phyloP scores from a whole-genome alignment of 2,329 filamentous ascomycete species.

The Arthrobotrys megalospora region DNA sequence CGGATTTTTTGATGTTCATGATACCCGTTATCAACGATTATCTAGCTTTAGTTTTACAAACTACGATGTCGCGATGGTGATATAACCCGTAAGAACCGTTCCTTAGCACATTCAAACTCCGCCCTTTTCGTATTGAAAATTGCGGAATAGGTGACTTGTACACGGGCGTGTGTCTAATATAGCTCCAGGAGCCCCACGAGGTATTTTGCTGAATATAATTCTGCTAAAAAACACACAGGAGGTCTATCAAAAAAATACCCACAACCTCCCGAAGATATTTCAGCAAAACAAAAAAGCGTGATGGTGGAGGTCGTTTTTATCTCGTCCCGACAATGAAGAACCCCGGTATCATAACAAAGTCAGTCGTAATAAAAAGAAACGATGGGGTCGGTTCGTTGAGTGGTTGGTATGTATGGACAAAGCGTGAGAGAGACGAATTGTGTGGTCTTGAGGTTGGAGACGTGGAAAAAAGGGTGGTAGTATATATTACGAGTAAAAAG shows the following conservation, averaged over 20 bases:
- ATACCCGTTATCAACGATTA: no score
- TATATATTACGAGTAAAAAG: slow-evolving; percentile 60
- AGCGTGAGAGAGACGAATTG: slow-evolving; percentile 8
- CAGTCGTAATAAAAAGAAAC: slow-evolving; percentile 28
- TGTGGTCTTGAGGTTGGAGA: slow-evolving; percentile 10
- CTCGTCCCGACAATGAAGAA: slow-evolving; percentile 33
- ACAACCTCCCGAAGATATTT: slow-evolving; percentile 6
- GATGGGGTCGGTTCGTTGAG: not conserved
- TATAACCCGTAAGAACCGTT: no score
- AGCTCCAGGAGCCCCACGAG: not conserved
- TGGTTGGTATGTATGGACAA: slow-evolving; percentile 41
- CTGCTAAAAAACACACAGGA: slow-evolving; percentile 28
- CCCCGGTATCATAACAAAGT: slow-evolving; percentile 42
- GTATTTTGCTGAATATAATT: slow-evolving; percentile 17
- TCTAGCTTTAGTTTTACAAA: no score
- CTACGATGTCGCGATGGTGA: no score
- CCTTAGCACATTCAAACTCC: no score
- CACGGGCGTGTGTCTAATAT: no score
- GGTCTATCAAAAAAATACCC: slow-evolving; percentile 23
- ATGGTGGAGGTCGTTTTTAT: slow-evolving; percentile 1
- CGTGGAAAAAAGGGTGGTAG: slow-evolving; percentile 31
- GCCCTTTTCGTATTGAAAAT: no score
- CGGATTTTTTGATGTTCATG: no score
- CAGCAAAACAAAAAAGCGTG: slow-evolving; percentile 21
- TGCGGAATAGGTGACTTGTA: no score